phyloP scores from a whole-genome alignment of 768 basidiomycete species.

The Sutorius australiensis region DNA sequence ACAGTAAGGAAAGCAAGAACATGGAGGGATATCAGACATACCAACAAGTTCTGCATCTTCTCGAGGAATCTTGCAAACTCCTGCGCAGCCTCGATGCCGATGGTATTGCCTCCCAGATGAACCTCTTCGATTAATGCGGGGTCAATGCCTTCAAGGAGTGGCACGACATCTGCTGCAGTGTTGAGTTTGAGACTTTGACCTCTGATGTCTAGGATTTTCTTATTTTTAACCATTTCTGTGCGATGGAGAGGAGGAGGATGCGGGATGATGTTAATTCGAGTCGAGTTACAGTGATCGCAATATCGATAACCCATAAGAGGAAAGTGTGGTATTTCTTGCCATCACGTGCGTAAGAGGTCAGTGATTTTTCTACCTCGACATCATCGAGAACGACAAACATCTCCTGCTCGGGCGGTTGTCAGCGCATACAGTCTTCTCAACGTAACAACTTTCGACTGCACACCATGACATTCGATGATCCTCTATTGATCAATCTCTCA shows the following conservation, averaged over 20 bases:
- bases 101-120: conserved; percentile 89
- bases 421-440: background rate
- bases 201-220: conserved; percentile 28
- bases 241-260: background rate
- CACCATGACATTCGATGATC: conserved; percentile 41
- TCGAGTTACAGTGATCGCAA: background rate
- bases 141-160: conserved; percentile 62
- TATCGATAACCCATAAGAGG: conserved; percentile 21
- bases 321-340: background rate
- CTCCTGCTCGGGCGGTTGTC: background rate
- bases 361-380: conserved; percentile 5
- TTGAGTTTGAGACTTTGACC: conserved; percentile 65
- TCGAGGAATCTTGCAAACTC: conserved; percentile 78
- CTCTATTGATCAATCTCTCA: conserved; percentile 54
- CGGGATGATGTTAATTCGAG: background rate
- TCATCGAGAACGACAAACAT: conserved; percentile 1
- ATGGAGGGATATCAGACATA: conserved; percentile 23
- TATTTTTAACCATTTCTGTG: conserved; percentile 16
- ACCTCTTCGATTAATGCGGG: conserved; percentile 76
- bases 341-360: conserved; percentile 22
- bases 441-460: background rate
- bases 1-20: conserved; percentile 1
- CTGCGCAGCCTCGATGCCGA: conserved; percentile 86
- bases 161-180: conserved; percentile 68
- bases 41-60: conserved; percentile 66